Evolutionary conservation across 2,329 filamentous ascomycete species (phyloP), one percentile per base, ranked within the genome.

Genomic region (Lachnellula arida): DNA sequence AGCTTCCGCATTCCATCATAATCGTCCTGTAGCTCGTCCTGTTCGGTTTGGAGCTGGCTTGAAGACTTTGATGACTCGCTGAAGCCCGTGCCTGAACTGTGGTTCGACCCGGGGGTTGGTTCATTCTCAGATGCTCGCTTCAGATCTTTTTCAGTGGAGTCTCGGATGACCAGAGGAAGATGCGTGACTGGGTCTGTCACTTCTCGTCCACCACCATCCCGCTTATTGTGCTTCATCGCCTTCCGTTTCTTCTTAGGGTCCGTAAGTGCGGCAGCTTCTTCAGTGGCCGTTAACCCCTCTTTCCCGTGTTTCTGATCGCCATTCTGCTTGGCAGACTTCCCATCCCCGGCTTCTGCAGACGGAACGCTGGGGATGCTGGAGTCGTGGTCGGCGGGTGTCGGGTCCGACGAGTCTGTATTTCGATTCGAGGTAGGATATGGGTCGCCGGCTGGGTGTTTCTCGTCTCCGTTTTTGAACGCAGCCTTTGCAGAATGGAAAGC

Each of bases 161-260:
- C 81, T 63, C 80, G 78, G 37, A 83, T 81, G 23, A 70, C 71
- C 28, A 83, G 74, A 5, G 80, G 80, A 15, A 84, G 70, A 72
- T 83, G 81, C 4, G 81, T 84, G 47, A 83, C 73, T 0, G 80
- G 81, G 64, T 84, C 81, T n/a, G 80, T 84, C 25, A 83, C 80
- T 61, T 80, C 73, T 53, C 79, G 74, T 9, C 59, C 63, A 17
- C 61, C 60, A 48, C 61, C 56, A 49, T 61, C 54, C 23, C 59
- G 48, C 42, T 60, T 58, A 23, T 60, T 64, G 44, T 64, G 53
- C 50, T 64, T 63, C 63, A 64, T 67, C 9, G 51, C 56, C 55
- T 66, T 66, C 37, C 63, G 54, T 35, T 65, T 67, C 40, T 65
- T 49, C 50, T 65, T 67, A 14, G 63, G 59, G 44, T 66, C 63